These are phyloP conservation scores for Cucumis cinereus DNA, from an alignment of 306 rosid genomes.

Conservation along the genomic window DNA sequence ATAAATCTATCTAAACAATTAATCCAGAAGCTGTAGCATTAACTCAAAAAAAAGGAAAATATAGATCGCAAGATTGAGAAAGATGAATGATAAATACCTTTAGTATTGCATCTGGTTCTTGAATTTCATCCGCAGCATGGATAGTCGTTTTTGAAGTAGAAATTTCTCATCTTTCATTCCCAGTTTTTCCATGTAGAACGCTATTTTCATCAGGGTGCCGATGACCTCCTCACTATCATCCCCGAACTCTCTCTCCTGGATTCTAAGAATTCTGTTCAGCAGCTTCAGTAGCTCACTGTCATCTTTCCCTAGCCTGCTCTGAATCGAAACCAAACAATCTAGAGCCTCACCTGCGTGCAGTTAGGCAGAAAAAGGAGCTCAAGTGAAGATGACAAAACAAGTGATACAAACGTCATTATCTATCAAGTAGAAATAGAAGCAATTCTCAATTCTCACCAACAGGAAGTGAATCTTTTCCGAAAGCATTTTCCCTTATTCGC, in stretches of 20 bases:
- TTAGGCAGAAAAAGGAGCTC: background rate
- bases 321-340: conserved; percentile 77
- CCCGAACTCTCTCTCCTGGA: conserved; percentile 75
- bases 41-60: background rate
- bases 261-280: conserved; percentile 51
- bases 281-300: conserved; percentile 36
- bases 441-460: conserved; percentile 39
- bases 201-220: conserved; percentile 53
- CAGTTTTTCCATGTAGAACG: conserved; percentile 51
- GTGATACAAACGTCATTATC: background rate
- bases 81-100: conserved; percentile 1
- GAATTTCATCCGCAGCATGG: conserved; percentile 49
- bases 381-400: background rate
- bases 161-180: conserved; percentile 60
- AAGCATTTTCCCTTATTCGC: conserved; percentile 65
- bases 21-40: background rate
- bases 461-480: conserved; percentile 64
- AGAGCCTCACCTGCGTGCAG: conserved; percentile 76
- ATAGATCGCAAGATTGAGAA: background rate
- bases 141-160: conserved; percentile 50
- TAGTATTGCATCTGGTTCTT: conserved; percentile 44
- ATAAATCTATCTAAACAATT: background rate
- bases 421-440: background rate
- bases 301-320: conserved; percentile 43
- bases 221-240: conserved; percentile 58